Evolutionary conservation across 78 protist species (phyloP).

Genomic region (Pelomyxa schiedti): DNA sequence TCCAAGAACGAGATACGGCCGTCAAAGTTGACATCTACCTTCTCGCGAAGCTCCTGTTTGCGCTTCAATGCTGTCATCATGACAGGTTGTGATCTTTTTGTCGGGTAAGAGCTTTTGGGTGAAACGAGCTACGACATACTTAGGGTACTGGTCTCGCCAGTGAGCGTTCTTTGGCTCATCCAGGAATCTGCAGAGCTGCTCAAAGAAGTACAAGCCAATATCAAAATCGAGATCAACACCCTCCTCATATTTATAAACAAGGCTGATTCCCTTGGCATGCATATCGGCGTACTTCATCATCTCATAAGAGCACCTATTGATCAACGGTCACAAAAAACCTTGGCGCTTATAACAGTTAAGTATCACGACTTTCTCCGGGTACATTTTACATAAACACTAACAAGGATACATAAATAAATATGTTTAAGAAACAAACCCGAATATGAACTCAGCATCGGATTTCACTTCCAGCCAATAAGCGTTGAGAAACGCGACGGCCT

Average conservation of each 20-base stretch:
- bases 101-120: too few relatives aligned
- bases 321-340: background rate
- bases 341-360: too few relatives aligned
- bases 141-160: too few relatives aligned
- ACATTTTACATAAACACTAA: too few relatives aligned
- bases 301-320: constrained; percentile 18
- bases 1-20: constrained; percentile 60
- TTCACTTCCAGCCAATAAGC: constrained; percentile 53
- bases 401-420: too few relatives aligned
- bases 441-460: constrained; percentile 50
- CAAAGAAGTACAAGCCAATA: constrained; percentile 54
- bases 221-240: constrained; percentile 58
- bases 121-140: too few relatives aligned
- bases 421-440: background rate
- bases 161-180: constrained; percentile 46
- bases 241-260: constrained; percentile 54
- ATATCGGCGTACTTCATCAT: constrained; percentile 55
- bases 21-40: constrained; percentile 63
- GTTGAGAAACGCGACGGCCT: constrained; percentile 58
- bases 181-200: constrained; percentile 43
- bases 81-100: constrained; percentile 23
- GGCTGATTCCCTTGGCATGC: constrained; percentile 50
- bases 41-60: constrained; percentile 57
- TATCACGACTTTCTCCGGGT: too few relatives aligned
- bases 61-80: constrained; percentile 58